phyloP scores from a whole-genome alignment of 768 basidiomycete genomes.

The Dioszegia crocea region DNA sequence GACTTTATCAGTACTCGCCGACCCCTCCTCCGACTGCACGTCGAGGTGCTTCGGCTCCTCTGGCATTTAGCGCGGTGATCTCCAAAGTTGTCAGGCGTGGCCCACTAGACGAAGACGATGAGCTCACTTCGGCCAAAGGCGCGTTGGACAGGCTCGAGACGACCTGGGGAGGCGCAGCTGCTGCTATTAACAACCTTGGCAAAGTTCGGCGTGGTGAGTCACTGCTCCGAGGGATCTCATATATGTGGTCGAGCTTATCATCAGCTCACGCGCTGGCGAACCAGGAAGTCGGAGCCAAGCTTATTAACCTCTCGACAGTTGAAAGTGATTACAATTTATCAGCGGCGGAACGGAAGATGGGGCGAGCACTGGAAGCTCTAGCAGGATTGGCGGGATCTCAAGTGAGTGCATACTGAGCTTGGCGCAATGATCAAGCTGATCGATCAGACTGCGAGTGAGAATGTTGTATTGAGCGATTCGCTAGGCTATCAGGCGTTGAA shows the following conservation, averaged over 20 bases:
- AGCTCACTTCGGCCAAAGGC: slow-evolving; percentile 80
- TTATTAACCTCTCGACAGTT: slow-evolving; percentile 80
- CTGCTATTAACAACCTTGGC: slow-evolving; percentile 81
- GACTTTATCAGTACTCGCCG: slow-evolving; percentile 44
- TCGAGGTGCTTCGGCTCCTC: slow-evolving; percentile 19
- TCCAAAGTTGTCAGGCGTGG: slow-evolving; percentile 54
- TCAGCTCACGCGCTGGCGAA: slow-evolving; percentile 74
- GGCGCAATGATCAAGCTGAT: not conserved
- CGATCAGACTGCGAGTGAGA: slow-evolving; percentile 73
- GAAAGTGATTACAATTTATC: slow-evolving; percentile 82
- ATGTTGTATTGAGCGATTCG: slow-evolving; percentile 91
- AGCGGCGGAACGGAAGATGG: slow-evolving; percentile 72
- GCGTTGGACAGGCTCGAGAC: slow-evolving; percentile 87
- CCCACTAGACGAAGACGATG: slow-evolving; percentile 92
- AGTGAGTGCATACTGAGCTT: slow-evolving; percentile 34
- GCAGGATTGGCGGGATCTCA: slow-evolving; percentile 87
- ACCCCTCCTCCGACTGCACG: slow-evolving; percentile 35
- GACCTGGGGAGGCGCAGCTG: slow-evolving; percentile 87
- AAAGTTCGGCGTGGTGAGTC: slow-evolving; percentile 68
- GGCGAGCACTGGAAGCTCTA: slow-evolving; percentile 78
- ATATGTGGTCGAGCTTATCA: no score
- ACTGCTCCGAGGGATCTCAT: not conserved
- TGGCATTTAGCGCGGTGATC: slow-evolving; percentile 34
- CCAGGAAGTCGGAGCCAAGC: slow-evolving; percentile 87
- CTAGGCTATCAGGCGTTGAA: slow-evolving; percentile 95